Evolutionary conservation across 129 eudicot genomes (phyloP), one percentile per base, ranked within the genome.

Genomic region (Kitagawia praeruptora): DNA sequence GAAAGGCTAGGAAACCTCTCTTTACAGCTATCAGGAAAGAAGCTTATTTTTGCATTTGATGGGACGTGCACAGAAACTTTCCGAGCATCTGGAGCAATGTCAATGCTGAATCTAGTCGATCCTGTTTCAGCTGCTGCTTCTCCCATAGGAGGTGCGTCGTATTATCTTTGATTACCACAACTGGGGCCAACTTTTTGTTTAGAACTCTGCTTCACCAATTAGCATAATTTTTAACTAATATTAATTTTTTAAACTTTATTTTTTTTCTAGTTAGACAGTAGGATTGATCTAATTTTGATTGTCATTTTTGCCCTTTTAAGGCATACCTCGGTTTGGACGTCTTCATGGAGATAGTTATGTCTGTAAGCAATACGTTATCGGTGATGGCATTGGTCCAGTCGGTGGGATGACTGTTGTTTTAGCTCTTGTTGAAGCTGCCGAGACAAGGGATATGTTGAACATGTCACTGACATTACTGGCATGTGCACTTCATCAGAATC

Each of bases 51-150:
- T 90, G 92, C 99, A 38, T 89, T 96, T 75, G 99, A 96, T 82
- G 99, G 98, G 66, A 90, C 97, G 31, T 90, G 91, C 84, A 90
- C 98, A 38, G 99, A 96, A 87, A 86, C 90, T 79, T 82, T 86
- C 75, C 87, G 91, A 78, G 78, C 88, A 73, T 85, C 89, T 80
- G 99, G 99, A 84, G 86, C 93, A 37, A 79, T 87, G 79, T 92
- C 98, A 34, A 81, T 96, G 98, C 91, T 96, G 53, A 96, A 96
- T 88, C 87, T 96, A 61, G 99, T 96, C 18, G 99, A 96, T 88
- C 96, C 99, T 42, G 74, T 85, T 84, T 96, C 99, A 14, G 99
- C 96, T 39, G 99, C 97, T 77, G 99, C 99, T 86, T 96, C 99
- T 82, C 95, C 98, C 44, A 89, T 96, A 15, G 99, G 99, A 66